Conservation (phyloP, 257 asterid genomes). For the Osmanthus fragrans region DNA sequence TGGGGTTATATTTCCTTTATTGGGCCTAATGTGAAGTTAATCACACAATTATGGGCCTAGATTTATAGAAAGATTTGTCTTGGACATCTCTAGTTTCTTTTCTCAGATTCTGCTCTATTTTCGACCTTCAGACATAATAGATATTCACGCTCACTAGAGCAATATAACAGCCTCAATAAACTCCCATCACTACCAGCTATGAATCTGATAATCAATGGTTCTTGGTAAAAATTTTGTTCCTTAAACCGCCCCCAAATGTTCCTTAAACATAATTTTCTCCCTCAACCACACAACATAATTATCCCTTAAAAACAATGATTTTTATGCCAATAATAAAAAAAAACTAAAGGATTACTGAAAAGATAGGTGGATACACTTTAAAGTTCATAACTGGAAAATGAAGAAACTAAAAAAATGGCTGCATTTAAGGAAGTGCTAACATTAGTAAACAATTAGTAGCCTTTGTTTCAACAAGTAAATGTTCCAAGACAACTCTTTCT, state of each 20-base stretch:
- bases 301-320: background rate
- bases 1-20: no score
- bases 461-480: background rate
- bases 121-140: background rate
- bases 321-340: no score
- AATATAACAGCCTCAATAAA: background rate
- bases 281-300: background rate
- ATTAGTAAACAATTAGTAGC: background rate
- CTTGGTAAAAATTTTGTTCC: background rate
- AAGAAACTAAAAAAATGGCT: background rate
- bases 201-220: background rate
- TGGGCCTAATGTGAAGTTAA: no score
- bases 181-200: background rate
- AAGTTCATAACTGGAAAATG: background rate
- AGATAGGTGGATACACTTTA: background rate
- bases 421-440: background rate
- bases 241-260: background rate
- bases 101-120: background rate
- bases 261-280: background rate
- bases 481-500: slow-evolving; percentile 33
- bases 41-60: no score
- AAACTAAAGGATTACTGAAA: background rate
- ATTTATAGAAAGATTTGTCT: no score
- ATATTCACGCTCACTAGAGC: background rate
- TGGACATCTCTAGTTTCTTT: no score